phyloP scores from a whole-genome alignment of 352 stramenopile genomes.

The Pythium scleroteichum region DNA sequence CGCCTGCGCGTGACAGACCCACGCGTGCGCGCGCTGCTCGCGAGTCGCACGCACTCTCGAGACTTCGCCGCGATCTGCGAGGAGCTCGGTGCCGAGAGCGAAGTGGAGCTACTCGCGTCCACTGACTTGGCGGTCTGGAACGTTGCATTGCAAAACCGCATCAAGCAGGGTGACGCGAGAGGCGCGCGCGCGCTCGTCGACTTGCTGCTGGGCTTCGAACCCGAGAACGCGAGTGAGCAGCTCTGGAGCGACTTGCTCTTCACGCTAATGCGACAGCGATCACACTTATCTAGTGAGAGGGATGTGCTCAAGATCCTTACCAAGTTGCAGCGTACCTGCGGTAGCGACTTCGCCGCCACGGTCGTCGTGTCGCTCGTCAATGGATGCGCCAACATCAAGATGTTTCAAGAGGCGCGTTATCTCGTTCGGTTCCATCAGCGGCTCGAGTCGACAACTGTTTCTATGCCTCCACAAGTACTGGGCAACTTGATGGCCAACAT shows the following conservation, averaged over 20 bases:
- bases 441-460: slow-evolving; percentile 14
- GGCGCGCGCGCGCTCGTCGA: slow-evolving; percentile 52
- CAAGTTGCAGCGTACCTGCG: slow-evolving; percentile 36
- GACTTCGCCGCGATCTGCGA: slow-evolving; percentile 40
- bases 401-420: slow-evolving; percentile 48
- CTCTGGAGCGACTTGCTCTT: slow-evolving; percentile 79
- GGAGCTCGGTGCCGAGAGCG: slow-evolving; percentile 38
- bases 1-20: slow-evolving; percentile 35
- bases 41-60: slow-evolving; percentile 27
- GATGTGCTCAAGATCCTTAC: slow-evolving; percentile 42
- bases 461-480: slow-evolving; percentile 47
- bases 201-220: slow-evolving; percentile 44
- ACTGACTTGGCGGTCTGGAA: slow-evolving; percentile 64
- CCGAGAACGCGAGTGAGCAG: slow-evolving; percentile 51
- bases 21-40: slow-evolving; percentile 41
- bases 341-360: slow-evolving; percentile 42
- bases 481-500: slow-evolving; percentile 56
- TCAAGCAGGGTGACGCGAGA: slow-evolving; percentile 44
- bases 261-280: slow-evolving; percentile 58
- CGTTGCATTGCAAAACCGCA: slow-evolving; percentile 52
- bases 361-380: slow-evolving; percentile 59
- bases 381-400: slow-evolving; percentile 64
- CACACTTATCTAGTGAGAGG: slow-evolving; percentile 28
- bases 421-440: slow-evolving; percentile 53
- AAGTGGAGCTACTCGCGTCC: slow-evolving; percentile 42